Conservation (phyloP, 768 basidiomycete genomes). For the Leccinellum luteum region DNA sequence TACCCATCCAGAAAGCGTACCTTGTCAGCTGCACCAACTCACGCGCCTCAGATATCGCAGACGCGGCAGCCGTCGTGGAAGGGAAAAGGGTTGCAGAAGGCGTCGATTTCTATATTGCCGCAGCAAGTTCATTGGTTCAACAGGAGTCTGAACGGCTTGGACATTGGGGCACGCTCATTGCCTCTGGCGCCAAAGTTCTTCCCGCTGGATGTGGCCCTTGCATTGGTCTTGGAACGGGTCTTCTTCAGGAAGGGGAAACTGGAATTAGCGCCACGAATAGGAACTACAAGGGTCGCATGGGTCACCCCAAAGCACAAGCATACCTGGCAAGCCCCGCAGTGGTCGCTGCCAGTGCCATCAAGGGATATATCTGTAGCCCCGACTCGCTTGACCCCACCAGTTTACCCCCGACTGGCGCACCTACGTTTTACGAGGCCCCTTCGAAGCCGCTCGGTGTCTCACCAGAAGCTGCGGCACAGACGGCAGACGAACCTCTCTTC, state of each 20-base stretch:
- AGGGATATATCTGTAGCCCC: slow-evolving; percentile 88
- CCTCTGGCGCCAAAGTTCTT: slow-evolving; percentile 88
- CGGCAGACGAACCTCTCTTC: slow-evolving; percentile 60
- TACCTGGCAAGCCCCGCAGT: slow-evolving; percentile 97
- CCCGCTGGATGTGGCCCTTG: slow-evolving; percentile 98
- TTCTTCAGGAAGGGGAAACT: slow-evolving; percentile 91
- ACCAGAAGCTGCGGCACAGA: slow-evolving; percentile 23
- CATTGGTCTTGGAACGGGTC: slow-evolving; percentile 91
- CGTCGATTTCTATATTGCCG: slow-evolving; percentile 97
- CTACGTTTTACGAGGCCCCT: slow-evolving; percentile 54
- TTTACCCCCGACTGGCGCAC: slow-evolving; percentile 51
- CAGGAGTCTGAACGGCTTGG: slow-evolving; percentile 82
- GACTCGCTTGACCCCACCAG: slow-evolving; percentile 53
- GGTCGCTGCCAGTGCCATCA: slow-evolving; percentile 92
- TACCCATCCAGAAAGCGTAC: slow-evolving; percentile 95
- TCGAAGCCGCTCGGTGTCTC: slow-evolving; percentile 30
- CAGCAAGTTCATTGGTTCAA: slow-evolving; percentile 90
- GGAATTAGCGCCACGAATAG: slow-evolving; percentile 98
- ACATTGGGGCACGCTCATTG: slow-evolving; percentile 83
- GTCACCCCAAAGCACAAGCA: slow-evolving; percentile 89
- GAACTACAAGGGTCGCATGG: slow-evolving; percentile 99
- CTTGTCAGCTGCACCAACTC: slow-evolving; percentile 98
- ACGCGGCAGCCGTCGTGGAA: slow-evolving; percentile 86
- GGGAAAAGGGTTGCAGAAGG: slow-evolving; percentile 79
- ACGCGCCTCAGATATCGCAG: slow-evolving; percentile 89